Evolutionary conservation across 2,329 filamentous ascomycete genomes (phyloP).

Genomic region (Fusarium tupiense): DNA sequence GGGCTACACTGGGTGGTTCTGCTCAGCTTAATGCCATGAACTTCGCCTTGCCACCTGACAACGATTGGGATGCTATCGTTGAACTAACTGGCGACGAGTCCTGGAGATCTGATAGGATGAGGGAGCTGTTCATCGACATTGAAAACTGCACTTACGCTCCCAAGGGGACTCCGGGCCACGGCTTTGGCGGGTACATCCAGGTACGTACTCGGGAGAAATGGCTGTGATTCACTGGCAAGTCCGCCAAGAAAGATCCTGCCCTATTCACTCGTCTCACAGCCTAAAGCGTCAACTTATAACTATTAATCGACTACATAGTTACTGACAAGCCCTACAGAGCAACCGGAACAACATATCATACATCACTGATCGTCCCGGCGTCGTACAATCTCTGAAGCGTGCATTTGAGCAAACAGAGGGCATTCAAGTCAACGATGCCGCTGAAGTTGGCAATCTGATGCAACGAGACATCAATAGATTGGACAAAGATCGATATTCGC

Average conservation of each 20-base stretch:
- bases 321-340: conserved; percentile 8
- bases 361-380: conserved; percentile 15
- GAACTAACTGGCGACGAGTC: conserved; percentile 54
- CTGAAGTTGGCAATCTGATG: conserved; percentile 41
- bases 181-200: conserved; percentile 52
- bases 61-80: conserved; percentile 47
- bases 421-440: conserved; percentile 29
- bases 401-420: conserved; percentile 22
- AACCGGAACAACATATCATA: conserved; percentile 36
- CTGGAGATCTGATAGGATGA: conserved; percentile 54
- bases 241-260: neutral
- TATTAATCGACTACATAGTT: too few relatives aligned
- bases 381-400: conserved; percentile 7
- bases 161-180: conserved; percentile 50
- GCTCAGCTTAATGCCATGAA: conserved; percentile 37
- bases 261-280: too few relatives aligned
- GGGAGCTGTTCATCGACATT: conserved; percentile 51
- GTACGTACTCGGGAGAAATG: neutral
- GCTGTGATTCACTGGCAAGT: neutral
- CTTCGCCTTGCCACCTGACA: conserved; percentile 24
- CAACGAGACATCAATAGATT: conserved; percentile 45
- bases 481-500: conserved; percentile 40
- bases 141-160: conserved; percentile 55
- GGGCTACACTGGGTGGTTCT: conserved; percentile 30
- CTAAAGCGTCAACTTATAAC: too few relatives aligned